phyloP scores from a whole-genome alignment of 1,284 basidiomycete genomes.

The Austropuccinia psidii region DNA sequence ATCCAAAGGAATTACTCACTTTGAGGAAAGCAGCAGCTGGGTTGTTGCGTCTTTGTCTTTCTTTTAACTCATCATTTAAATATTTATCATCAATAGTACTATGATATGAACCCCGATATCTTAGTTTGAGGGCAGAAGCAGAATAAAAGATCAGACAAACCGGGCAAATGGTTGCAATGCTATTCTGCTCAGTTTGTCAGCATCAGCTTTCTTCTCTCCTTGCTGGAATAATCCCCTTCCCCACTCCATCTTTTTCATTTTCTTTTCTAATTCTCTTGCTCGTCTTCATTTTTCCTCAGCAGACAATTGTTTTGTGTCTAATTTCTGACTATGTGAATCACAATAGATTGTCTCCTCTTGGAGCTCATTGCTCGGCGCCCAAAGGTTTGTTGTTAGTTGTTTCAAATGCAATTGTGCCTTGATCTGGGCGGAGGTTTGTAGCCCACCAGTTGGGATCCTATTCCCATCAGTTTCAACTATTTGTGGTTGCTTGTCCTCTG shows the following conservation, averaged over 20 bases:
- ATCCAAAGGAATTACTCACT: no score
- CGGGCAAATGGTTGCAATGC: constrained; percentile 63
- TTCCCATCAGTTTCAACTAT: constrained; percentile 62
- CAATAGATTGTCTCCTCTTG: constrained; percentile 88
- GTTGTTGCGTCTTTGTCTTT: constrained; percentile 82
- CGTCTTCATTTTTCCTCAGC: constrained; percentile 72
- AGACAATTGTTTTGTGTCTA: constrained; percentile 73
- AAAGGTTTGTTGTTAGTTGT: constrained; percentile 47
- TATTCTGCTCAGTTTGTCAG: constrained; percentile 61
- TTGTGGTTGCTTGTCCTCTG: constrained; percentile 49
- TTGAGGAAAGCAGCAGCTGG: constrained; percentile 87
- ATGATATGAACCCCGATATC: no score
- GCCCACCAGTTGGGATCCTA: constrained; percentile 48
- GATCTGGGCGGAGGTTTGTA: constrained; percentile 55
- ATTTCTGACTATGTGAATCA: constrained; percentile 75
- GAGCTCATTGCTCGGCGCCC: constrained; percentile 50
- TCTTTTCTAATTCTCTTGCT: constrained; percentile 69
- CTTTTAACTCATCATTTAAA: constrained; percentile 71
- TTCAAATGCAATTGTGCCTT: constrained; percentile 47
- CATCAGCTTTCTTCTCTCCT: constrained; percentile 62
- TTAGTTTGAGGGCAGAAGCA: no score
- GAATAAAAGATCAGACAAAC: constrained; percentile 48
- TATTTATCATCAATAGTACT: constrained; percentile 61
- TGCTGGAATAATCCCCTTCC: constrained; percentile 85
- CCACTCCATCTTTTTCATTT: constrained; percentile 90